phyloP scores from a whole-genome alignment of 1,139 yeast genomes.

The Debaryomyces psychrophilus region DNA sequence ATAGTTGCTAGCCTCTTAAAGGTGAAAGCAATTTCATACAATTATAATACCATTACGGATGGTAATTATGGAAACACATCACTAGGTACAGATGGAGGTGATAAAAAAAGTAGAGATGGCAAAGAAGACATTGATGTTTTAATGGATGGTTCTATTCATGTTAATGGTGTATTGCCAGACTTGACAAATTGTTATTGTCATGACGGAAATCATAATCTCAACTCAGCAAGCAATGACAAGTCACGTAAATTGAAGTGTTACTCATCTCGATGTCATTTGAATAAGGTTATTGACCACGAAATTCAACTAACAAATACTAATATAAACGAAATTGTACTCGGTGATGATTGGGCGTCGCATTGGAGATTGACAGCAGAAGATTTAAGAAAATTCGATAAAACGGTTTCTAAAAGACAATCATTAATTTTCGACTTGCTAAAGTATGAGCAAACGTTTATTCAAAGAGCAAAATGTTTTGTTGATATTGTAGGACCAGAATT shows the following conservation, averaged over 20 bases:
- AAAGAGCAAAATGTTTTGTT: slow-evolving; percentile 67
- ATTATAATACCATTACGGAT: not conserved
- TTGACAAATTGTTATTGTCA: slow-evolving; percentile 42
- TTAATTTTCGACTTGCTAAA: slow-evolving; percentile 76
- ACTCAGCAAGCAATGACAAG: slow-evolving; percentile 12
- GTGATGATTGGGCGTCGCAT: slow-evolving; percentile 73
- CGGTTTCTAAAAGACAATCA: slow-evolving; percentile 68
- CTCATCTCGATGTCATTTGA: slow-evolving; percentile 42
- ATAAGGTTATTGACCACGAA: slow-evolving; percentile 43
- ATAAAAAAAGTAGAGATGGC: not conserved
- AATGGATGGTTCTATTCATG: slow-evolving; percentile 25
- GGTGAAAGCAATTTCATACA: slow-evolving; percentile 44
- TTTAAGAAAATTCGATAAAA: slow-evolving; percentile 54
- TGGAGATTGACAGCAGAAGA: slow-evolving; percentile 69
- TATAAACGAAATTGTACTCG: slow-evolving; percentile 41
- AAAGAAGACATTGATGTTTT: slow-evolving; percentile 26
- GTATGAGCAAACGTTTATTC: slow-evolving; percentile 74
- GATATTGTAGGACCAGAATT: slow-evolving; percentile 51
- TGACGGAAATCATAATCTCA: slow-evolving; percentile 29
- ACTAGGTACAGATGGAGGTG: not conserved
- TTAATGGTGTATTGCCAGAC: slow-evolving; percentile 43
- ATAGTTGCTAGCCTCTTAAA: slow-evolving; percentile 50
- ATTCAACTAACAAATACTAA: slow-evolving; percentile 36
- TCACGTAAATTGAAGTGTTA: slow-evolving; percentile 34
- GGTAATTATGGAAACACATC: not conserved